Evolutionary conservation across 1,284 basidiomycete genomes (phyloP), one percentile per base, ranked within the genome.

Genomic region (Marasmius fiardii): DNA sequence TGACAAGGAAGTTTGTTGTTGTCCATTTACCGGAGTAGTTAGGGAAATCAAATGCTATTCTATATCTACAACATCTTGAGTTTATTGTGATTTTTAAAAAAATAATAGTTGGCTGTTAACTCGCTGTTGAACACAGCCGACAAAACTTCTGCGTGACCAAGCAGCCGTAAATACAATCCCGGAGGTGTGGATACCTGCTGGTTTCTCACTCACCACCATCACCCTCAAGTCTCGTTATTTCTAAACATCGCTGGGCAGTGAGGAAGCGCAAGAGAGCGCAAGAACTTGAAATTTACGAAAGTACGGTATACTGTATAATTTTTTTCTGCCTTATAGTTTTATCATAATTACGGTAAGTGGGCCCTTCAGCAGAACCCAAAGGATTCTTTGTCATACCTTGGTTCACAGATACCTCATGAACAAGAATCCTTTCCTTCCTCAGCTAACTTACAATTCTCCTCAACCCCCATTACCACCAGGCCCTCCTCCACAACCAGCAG

Each of bases 1-100:
- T 98, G 66, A 90, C 93, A 43, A 77, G 96, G 59, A 82, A 82
- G 63, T 93, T 89, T 81, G 82, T 86, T 28, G 71, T 88, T n/a
- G 71, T 85, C 26, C 66, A 68, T 28, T 20, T 79, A n/a, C 39
- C 16, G 39, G 39, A 20, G 20, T 18, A 41, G 1, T n/a, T 41
- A 41, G n/a, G 20, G 16, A 6, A 47, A 21, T 24, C 11, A n/a
- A n/a, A 31, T 31, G 28, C 28, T 31, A 31, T n/a, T n/a, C n/a
- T n/a, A n/a, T n/a, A n/a, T n/a, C n/a, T n/a, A n/a, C n/a, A n/a
- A n/a, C n/a, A n/a, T n/a, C n/a, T n/a, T n/a, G n/a, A n/a, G n/a
- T n/a, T n/a, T n/a, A n/a, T n/a, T n/a, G n/a, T n/a, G n/a, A n/a
- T n/a, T n/a, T n/a, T n/a, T n/a, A n/a, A n/a, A 37, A 37, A 12